Percentiles rank a stretch among this genome's conserved stretches.
These are phyloP conservation scores for Oryza nivara DNA, from an alignment of 176 grass and related monocot genomes.

Conservation along the genomic window DNA sequence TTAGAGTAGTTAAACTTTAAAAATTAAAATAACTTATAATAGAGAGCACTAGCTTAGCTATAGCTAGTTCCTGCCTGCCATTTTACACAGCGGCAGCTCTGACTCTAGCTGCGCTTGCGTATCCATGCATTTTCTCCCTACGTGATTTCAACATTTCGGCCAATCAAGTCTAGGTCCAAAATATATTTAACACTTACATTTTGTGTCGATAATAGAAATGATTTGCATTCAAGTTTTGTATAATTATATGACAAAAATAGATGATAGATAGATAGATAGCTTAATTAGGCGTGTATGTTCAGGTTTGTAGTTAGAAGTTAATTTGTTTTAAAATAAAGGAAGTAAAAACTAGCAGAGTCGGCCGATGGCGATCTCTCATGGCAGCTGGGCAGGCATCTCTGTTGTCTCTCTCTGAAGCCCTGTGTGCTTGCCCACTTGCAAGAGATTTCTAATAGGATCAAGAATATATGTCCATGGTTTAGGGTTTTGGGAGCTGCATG, in stretches of 20 bases:
- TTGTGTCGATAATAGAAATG: no score
- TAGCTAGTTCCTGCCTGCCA: not conserved
- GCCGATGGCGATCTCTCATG: conserved; percentile 17
- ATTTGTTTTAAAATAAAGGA: no score
- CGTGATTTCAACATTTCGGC: not conserved
- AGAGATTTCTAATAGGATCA: not conserved
- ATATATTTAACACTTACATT: not conserved
- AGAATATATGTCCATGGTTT: not conserved
- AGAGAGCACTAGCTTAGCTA: no score
- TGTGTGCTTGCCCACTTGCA: conserved; percentile 38
- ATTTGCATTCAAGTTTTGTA: no score
- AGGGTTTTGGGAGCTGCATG: not conserved
- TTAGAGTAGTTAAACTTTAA: no score
- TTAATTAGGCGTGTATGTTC: no score
- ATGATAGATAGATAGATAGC: no score
- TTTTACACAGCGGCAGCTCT: not conserved
- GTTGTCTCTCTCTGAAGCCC: not conserved
- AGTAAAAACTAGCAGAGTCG: not conserved
- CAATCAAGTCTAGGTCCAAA: not conserved
- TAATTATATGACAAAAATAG: no score
- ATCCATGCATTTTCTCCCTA: not conserved
- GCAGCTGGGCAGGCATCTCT: not conserved
- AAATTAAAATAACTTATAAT: no score
- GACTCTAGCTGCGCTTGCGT: not conserved
- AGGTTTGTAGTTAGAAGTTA: no score